Conservation (phyloP, 2,329 filamentous ascomycete genomes). For the Ophiostoma novo-ulmi region DNA sequence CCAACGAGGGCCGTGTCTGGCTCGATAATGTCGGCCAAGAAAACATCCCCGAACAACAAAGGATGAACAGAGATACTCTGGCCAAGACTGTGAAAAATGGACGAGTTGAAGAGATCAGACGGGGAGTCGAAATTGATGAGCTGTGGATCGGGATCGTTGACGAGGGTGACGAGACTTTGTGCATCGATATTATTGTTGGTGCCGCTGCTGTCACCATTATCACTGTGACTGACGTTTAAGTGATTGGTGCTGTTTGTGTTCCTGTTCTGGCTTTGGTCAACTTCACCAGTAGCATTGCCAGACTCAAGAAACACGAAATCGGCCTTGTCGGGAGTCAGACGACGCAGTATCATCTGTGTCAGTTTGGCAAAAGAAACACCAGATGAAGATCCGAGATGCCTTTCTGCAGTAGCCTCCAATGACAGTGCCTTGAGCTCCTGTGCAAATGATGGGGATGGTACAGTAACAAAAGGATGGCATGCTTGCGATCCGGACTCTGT, state of each 20-base stretch:
- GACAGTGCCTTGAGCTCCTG: slow-evolving; percentile 38
- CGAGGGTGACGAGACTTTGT: neutral
- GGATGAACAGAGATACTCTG: slow-evolving; percentile 31
- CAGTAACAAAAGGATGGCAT: neutral
- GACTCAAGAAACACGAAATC: slow-evolving; percentile 37
- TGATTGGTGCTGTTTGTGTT: neutral
- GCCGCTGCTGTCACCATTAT: slow-evolving; percentile 21
- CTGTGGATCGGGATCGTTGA: slow-evolving; percentile 16
- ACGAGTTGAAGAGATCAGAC: slow-evolving; percentile 29
- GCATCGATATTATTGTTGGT: neutral
- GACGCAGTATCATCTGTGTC: slow-evolving; percentile 40
- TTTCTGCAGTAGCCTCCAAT: slow-evolving; percentile 41
- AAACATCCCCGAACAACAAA: slow-evolving; percentile 33
- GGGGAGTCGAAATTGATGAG: slow-evolving; percentile 31
- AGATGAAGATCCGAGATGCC: slow-evolving; percentile 42
- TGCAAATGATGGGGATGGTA: slow-evolving; percentile 29
- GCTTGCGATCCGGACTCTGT: neutral
- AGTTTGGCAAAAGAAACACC: slow-evolving; percentile 43
- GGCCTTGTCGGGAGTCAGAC: slow-evolving; percentile 40
- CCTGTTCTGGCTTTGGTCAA: neutral
- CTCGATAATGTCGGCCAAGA: slow-evolving; percentile 29
- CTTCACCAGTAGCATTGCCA: neutral
- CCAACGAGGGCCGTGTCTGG: slow-evolving; percentile 12
- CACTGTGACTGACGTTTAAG: neutral
- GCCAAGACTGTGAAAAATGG: slow-evolving; percentile 29